phyloP scores from a whole-genome alignment of 768 basidiomycete species.

The Termitomyces sp. region DNA sequence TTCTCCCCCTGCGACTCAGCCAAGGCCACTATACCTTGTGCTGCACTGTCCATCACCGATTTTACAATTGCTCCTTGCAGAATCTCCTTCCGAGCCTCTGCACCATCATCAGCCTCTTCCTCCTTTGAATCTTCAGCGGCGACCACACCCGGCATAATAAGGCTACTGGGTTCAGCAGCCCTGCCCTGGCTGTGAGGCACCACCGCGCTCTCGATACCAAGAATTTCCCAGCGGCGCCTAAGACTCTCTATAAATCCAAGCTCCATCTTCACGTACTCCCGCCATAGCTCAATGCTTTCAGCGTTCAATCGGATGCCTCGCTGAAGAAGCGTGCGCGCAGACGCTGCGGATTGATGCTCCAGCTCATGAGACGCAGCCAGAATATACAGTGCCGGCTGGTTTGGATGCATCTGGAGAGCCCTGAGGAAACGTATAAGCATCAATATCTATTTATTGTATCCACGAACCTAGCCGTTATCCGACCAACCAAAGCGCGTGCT shows the following conservation, averaged over 20 bases:
- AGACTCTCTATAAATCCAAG: slow-evolving; percentile 79
- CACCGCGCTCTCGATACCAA: slow-evolving; percentile 52
- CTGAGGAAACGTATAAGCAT: slow-evolving; percentile 30
- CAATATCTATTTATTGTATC: neutral
- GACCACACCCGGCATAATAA: slow-evolving; percentile 17
- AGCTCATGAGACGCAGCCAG: slow-evolving; percentile 83
- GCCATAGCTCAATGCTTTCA: slow-evolving; percentile 75
- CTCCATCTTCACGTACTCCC: slow-evolving; percentile 89
- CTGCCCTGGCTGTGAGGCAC: slow-evolving; percentile 21
- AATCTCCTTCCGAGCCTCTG: slow-evolving; percentile 58
- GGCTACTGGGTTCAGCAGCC: slow-evolving; percentile 16
- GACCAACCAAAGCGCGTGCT: slow-evolving; percentile 72
- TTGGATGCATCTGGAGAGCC: slow-evolving; percentile 85
- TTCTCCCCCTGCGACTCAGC: neutral
- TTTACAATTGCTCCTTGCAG: slow-evolving; percentile 78
- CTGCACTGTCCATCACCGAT: slow-evolving; percentile 70
- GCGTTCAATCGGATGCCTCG: slow-evolving; percentile 78
- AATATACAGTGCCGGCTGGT: slow-evolving; percentile 72
- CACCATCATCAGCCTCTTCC: slow-evolving; percentile 41
- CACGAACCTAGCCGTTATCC: slow-evolving; percentile 74
- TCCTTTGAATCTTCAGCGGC: slow-evolving; percentile 16
- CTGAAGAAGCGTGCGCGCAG: slow-evolving; percentile 79
- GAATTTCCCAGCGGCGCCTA: slow-evolving; percentile 70
- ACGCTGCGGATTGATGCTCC: slow-evolving; percentile 63
- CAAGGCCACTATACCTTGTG: slow-evolving; percentile 46